These are phyloP conservation scores for Laetiporus sulphureus DNA, from an alignment of 1,284 basidiomycete genomes.

Conservation along the genomic window DNA sequence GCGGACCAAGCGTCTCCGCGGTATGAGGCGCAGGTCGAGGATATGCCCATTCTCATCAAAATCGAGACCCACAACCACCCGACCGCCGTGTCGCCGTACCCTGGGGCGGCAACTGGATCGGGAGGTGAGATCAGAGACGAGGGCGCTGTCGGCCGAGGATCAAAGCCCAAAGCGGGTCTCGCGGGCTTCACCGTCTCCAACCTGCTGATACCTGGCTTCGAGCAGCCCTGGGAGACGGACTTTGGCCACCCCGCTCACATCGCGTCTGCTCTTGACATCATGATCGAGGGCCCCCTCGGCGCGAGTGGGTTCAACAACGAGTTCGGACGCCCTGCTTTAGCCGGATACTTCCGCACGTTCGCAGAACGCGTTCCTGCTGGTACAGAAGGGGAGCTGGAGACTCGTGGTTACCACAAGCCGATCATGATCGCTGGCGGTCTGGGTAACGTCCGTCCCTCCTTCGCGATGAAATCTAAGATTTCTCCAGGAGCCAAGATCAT, in stretches of 20 bases:
- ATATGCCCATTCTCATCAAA: constrained; percentile 93
- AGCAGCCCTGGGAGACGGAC: constrained; percentile 89
- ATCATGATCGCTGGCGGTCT: constrained; percentile 99
- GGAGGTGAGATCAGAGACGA: constrained; percentile 99
- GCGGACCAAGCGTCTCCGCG: constrained; percentile 32
- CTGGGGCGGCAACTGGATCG: constrained; percentile 95
- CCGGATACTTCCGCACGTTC: constrained; percentile 89
- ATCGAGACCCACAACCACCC: constrained; percentile 99
- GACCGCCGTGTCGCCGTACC: constrained; percentile 96
- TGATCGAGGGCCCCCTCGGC: constrained; percentile 94
- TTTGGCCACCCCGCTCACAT: constrained; percentile 91
- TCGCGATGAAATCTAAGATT: constrained; percentile 74
- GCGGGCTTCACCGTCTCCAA: constrained; percentile 95
- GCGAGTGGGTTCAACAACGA: constrained; percentile 98
- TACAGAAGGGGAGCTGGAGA: constrained; percentile 25
- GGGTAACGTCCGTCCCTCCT: constrained; percentile 84
- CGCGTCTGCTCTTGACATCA: constrained; percentile 92
- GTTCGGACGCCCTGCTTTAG: constrained; percentile 87
- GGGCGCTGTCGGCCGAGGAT: constrained; percentile 92
- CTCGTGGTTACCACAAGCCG: constrained; percentile 96
- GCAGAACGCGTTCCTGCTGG: constrained; percentile 59
- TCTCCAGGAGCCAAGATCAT: constrained; percentile 79
- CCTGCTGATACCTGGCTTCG: constrained; percentile 81
- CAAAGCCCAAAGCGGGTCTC: constrained; percentile 94
- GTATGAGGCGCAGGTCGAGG: constrained; percentile 58